These are phyloP conservation scores for Cicer chorassanicum DNA, from an alignment of 306 rosid species.

Conservation along the genomic window DNA sequence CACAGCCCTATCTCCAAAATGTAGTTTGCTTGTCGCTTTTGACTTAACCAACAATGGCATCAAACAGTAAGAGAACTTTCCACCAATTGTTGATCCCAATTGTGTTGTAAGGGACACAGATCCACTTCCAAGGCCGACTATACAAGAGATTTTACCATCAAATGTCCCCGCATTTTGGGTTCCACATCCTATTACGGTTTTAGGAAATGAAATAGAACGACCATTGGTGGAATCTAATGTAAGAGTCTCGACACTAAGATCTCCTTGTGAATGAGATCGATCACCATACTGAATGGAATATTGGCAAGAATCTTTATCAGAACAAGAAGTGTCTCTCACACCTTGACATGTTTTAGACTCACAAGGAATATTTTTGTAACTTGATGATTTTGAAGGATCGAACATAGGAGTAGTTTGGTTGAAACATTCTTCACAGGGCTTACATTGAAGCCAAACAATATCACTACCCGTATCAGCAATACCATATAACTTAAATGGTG, in stretches of 20 bases:
- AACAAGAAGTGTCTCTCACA: conserved; percentile 11
- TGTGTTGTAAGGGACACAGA: conserved; percentile 49
- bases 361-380: conserved; percentile 35
- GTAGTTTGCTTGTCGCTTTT: not conserved
- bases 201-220: conserved; percentile 36
- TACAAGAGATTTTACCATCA: conserved; percentile 36
- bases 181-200: conserved; percentile 58
- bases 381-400: conserved; percentile 48
- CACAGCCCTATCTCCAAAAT: conserved; percentile 42
- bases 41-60: not conserved
- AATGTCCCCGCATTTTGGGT: not conserved
- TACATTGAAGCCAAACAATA: conserved; percentile 62
- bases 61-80: conserved; percentile 68
- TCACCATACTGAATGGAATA: conserved; percentile 44
- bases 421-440: conserved; percentile 56
- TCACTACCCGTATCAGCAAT: conserved; percentile 64
- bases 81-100: conserved; percentile 35
- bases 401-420: conserved; percentile 49
- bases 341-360: not conserved
- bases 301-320: not conserved
- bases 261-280: conserved; percentile 41
- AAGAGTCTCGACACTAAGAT: conserved; percentile 50
- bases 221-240: conserved; percentile 51
- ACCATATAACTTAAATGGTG: conserved; percentile 47
- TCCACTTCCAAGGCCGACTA: conserved; percentile 64